phyloP scores from a whole-genome alignment of 164 flowering plant genomes.

The Annona squamosa region DNA sequence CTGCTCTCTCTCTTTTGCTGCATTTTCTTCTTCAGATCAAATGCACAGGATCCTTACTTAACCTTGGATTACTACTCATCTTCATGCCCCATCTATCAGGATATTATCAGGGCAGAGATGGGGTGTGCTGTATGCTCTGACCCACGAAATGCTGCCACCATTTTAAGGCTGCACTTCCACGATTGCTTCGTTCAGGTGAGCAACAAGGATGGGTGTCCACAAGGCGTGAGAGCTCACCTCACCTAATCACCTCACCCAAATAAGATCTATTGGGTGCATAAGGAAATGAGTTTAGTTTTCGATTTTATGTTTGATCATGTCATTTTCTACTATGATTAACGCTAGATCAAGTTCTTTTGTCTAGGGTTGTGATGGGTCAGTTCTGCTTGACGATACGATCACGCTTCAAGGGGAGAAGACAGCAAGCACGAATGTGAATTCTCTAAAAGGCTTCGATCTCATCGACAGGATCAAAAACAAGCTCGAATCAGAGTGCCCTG shows the following conservation, averaged over 20 bases:
- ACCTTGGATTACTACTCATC: slow-evolving; percentile 65
- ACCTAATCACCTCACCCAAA: no score
- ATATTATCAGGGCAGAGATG: slow-evolving; percentile 64
- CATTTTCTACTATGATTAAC: no score
- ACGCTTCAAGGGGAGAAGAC: slow-evolving; percentile 72
- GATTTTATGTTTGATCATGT: no score
- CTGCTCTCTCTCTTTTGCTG: slow-evolving; percentile 13
- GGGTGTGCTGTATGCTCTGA: slow-evolving; percentile 69
- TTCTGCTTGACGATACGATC: slow-evolving; percentile 74
- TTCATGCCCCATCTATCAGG: slow-evolving; percentile 54
- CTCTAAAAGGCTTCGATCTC: slow-evolving; percentile 61
- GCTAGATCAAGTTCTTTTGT: not conserved
- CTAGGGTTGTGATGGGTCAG: slow-evolving; percentile 95
- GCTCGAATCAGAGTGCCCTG: slow-evolving; percentile 92
- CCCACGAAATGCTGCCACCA: slow-evolving; percentile 74
- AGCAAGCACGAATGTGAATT: slow-evolving; percentile 44
- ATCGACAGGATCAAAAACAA: slow-evolving; percentile 71
- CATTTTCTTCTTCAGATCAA: slow-evolving; percentile 14
- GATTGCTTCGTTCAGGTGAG: slow-evolving; percentile 92
- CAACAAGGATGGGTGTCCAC: not conserved
- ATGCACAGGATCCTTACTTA: slow-evolving; percentile 44
- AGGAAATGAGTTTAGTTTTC: no score
- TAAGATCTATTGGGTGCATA: no score
- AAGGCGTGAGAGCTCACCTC: no score
- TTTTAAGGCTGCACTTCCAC: slow-evolving; percentile 75